Conservation (phyloP, 139 green algal genomes). For the Chlorella sp. region DNA sequence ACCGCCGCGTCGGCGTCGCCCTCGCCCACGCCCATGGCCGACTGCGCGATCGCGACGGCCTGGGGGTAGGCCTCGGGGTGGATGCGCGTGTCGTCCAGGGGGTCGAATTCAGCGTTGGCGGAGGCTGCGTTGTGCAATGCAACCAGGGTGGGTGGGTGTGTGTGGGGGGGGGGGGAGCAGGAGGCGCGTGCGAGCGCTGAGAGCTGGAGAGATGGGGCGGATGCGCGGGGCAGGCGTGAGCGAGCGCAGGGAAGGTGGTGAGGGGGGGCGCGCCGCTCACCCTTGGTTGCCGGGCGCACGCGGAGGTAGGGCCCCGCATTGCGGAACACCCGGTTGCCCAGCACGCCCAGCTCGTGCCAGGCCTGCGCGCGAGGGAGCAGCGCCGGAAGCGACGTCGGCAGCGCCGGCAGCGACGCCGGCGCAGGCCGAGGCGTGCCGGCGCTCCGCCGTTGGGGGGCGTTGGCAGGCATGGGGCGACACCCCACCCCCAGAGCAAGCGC, state of each 20-base stretch:
- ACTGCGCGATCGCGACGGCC: conserved; percentile 40
- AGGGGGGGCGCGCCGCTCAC: not conserved
- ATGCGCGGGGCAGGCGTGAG: not conserved
- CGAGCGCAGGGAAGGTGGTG: not conserved
- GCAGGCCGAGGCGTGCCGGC: no score
- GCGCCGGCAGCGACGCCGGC: no score
- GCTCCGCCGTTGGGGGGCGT: no score
- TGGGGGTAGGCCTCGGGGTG: conserved; percentile 65
- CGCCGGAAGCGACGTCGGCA: not conserved
- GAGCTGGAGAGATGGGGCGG: no score
- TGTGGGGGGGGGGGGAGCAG: not conserved
- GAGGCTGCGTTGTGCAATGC: conserved; percentile 38
- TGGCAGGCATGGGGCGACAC: no score
- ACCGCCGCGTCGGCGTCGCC: conserved; percentile 32
- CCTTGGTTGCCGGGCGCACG: conserved; percentile 47
- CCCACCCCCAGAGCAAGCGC: no score
- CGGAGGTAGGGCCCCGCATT: conserved; percentile 77
- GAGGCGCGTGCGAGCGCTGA: not conserved
- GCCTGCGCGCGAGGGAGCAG: conserved; percentile 35
- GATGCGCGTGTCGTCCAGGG: conserved; percentile 83
- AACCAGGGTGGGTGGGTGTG: not conserved
- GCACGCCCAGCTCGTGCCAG: conserved; percentile 53
- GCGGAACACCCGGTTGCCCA: conserved; percentile 67
- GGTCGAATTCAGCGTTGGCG: conserved; percentile 65
- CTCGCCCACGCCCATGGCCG: not conserved